These are phyloP conservation scores for Diplodia intermedia DNA, from an alignment of 2,329 filamentous ascomycete species.

Conservation along the genomic window DNA sequence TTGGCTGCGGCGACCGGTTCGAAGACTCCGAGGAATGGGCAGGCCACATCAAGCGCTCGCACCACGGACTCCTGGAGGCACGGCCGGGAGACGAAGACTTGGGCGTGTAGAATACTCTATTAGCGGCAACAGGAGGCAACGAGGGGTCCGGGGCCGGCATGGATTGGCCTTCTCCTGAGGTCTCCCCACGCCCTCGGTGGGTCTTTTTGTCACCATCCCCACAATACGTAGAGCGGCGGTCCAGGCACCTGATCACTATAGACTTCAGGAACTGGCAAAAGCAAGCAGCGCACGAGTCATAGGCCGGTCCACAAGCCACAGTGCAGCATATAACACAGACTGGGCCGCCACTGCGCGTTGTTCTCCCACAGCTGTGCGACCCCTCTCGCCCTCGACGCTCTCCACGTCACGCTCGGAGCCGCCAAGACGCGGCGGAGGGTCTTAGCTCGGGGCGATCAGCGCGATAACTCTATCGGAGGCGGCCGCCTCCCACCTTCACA, in stretches of 20 bases:
- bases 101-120: constrained; percentile 14
- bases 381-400: background rate
- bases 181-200: constrained; percentile 27
- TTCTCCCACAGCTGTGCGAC: background rate
- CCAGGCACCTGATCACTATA: constrained; percentile 28
- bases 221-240: constrained; percentile 14
- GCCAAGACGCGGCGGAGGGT: constrained; percentile 25
- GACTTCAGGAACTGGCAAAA: constrained; percentile 29
- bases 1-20: constrained; percentile 37
- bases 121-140: too few relatives aligned
- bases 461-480: constrained; percentile 29
- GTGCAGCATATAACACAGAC: constrained; percentile 5
- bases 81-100: constrained; percentile 19
- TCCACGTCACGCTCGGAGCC: background rate
- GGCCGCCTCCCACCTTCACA: constrained; percentile 18
- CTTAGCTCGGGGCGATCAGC: constrained; percentile 25
- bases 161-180: constrained; percentile 12
- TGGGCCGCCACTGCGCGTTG: constrained; percentile 13
- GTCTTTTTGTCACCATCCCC: constrained; percentile 23
- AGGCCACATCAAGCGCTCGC: constrained; percentile 37
- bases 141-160: background rate
- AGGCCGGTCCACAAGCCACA: constrained; percentile 8
- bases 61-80: constrained; percentile 39
- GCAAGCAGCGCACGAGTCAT: constrained; percentile 14
- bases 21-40: constrained; percentile 37